Evolutionary conservation across 331 rosid species (phyloP).

Genomic region (Prunus yedoensis): DNA sequence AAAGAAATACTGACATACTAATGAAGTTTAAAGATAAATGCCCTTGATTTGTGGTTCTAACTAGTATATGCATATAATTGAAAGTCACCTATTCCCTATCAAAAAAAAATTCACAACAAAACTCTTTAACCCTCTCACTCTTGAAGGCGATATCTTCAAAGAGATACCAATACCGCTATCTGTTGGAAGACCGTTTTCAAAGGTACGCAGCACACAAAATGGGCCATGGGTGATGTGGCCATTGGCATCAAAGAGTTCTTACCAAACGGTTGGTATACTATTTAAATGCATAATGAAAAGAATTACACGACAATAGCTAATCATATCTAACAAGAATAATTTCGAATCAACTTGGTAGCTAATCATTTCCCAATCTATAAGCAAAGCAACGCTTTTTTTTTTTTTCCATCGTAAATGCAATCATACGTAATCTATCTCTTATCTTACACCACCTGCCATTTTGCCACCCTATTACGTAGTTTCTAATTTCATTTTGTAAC

Average conservation of each 20-base stretch:
- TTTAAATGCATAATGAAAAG: neutral
- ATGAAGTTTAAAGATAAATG: neutral
- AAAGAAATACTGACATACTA: too few relatives aligned
- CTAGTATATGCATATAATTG: neutral
- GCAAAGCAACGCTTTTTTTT: too few relatives aligned
- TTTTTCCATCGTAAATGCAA: neutral
- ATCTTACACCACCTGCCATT: neutral
- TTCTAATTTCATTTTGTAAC: neutral
- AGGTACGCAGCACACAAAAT: neutral
- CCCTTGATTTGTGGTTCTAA: neutral
- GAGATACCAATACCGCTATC: neutral
- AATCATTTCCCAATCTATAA: conserved; percentile 1
- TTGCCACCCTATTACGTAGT: neutral
- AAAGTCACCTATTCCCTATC: neutral
- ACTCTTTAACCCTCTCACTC: neutral
- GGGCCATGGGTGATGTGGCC: neutral
- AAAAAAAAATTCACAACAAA: neutral
- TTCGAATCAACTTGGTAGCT: neutral
- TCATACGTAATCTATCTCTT: neutral
- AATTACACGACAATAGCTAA: neutral
- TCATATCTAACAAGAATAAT: neutral
- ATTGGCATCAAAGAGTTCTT: conserved; percentile 2
- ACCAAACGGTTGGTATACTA: neutral
- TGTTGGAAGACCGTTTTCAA: neutral
- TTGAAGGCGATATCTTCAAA: neutral